phyloP scores from a whole-genome alignment of 257 asterid species.

The Capsicum pubescens region DNA sequence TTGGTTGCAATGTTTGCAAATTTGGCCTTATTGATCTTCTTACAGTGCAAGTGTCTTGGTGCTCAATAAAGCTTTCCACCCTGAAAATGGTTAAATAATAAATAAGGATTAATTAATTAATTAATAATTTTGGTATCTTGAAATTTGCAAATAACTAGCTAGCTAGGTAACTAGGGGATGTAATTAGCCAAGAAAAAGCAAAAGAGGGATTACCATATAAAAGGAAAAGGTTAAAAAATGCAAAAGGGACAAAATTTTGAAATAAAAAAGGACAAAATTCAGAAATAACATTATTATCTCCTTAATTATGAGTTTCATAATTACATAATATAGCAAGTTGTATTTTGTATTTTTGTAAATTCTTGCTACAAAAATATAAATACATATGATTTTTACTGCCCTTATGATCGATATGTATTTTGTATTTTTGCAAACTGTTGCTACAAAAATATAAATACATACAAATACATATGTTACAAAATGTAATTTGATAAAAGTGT shows the following conservation, averaged over 20 bases:
- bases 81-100: conserved; percentile 35
- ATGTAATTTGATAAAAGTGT: too few relatives aligned
- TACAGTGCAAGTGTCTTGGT: conserved; percentile 70
- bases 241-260: neutral
- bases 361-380: too few relatives aligned
- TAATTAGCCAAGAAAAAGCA: neutral
- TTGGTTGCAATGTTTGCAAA: conserved; percentile 43
- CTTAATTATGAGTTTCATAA: too few relatives aligned
- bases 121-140: neutral
- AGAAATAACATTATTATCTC: too few relatives aligned
- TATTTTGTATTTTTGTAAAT: too few relatives aligned
- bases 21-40: conserved; percentile 49
- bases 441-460: too few relatives aligned
- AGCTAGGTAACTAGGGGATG: neutral
- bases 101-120: neutral
- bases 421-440: too few relatives aligned
- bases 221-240: neutral
- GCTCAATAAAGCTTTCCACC: conserved; percentile 88
- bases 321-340: too few relatives aligned
- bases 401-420: too few relatives aligned
- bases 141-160: neutral
- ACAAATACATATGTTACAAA: too few relatives aligned
- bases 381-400: too few relatives aligned
- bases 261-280: too few relatives aligned
- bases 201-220: neutral